These are phyloP conservation scores for Apiospora phragmitis DNA, from an alignment of 2,329 filamentous ascomycete genomes.

Conservation along the genomic window DNA sequence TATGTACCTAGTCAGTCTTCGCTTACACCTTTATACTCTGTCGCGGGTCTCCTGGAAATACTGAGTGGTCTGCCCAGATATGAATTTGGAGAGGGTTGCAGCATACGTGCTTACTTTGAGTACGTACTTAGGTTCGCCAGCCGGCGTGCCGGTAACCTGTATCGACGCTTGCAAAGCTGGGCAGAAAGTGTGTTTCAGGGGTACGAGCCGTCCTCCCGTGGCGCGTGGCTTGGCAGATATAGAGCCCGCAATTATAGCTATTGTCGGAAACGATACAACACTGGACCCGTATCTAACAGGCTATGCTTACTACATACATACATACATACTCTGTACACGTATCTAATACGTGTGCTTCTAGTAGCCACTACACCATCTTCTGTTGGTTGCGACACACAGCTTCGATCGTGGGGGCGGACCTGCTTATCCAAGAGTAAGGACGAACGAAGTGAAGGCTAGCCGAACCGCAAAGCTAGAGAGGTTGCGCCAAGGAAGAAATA, in stretches of 20 bases:
- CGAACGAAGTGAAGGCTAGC: too few species aligned
- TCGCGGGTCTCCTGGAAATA: background rate
- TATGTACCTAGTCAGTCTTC: background rate
- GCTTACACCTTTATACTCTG: too few species aligned
- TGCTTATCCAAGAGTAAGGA: too few species aligned
- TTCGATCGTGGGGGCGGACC: too few species aligned
- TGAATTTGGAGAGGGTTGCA: background rate
- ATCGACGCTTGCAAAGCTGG: background rate
- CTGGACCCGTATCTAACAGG: background rate
- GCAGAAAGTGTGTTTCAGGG: background rate
- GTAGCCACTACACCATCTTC: background rate
- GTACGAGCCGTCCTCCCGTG: background rate
- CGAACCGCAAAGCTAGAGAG: too few species aligned
- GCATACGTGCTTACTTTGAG: background rate
- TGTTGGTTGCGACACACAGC: background rate
- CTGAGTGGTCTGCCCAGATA: background rate
- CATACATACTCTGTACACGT: background rate
- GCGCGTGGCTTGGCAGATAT: background rate
- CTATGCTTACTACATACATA: background rate
- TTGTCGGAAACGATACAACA: background rate
- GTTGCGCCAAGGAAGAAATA: background rate
- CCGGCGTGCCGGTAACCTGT: background rate
- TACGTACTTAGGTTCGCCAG: background rate
- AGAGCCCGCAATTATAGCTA: background rate
- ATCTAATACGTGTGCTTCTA: background rate